Conservation (phyloP, 257 asterid genomes). For the Nicotiana obtusifolia region DNA sequence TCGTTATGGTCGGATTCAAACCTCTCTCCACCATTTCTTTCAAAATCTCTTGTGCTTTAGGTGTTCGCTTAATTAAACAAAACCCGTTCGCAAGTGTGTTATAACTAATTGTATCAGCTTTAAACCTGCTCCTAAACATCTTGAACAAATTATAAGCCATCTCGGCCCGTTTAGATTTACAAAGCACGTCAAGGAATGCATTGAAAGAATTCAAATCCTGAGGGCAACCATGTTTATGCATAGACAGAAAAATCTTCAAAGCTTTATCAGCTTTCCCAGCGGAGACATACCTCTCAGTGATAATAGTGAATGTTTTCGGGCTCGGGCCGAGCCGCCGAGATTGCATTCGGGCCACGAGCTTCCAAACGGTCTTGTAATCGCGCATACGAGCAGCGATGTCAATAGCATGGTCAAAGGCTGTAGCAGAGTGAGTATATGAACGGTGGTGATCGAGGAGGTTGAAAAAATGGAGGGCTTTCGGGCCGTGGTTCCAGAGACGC, state of each 20-base stretch:
- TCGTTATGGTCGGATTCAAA: conserved; percentile 50
- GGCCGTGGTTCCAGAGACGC: conserved; percentile 94
- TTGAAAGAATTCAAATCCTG: conserved; percentile 78
- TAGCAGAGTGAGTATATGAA: conserved; percentile 52
- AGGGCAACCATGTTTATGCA: conserved; percentile 87
- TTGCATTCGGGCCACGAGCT: conserved; percentile 56
- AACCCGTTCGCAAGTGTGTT: conserved; percentile 71
- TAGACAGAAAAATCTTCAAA: conserved; percentile 60
- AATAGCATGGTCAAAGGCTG: conserved; percentile 63
- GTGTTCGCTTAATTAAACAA: conserved; percentile 66
- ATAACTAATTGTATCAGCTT: conserved; percentile 61
- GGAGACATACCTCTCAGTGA: conserved; percentile 69
- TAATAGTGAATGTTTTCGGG: conserved; percentile 72
- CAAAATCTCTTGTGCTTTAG: conserved; percentile 63
- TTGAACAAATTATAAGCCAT: conserved; percentile 59
- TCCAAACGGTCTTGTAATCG: conserved; percentile 65
- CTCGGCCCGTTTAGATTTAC: conserved; percentile 72
- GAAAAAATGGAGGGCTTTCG: conserved; percentile 89
- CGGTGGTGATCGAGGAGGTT: conserved; percentile 54
- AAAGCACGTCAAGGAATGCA: conserved; percentile 66
- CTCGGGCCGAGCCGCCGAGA: conserved; percentile 61
- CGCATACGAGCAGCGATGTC: conserved; percentile 76
- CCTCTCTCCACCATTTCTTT: conserved; percentile 85
- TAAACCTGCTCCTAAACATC: conserved; percentile 57
- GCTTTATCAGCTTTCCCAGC: conserved; percentile 91